Evolutionary conservation across 2,329 filamentous ascomycete genomes (phyloP).

Genomic region (Trichophyton mentagrophytes): DNA sequence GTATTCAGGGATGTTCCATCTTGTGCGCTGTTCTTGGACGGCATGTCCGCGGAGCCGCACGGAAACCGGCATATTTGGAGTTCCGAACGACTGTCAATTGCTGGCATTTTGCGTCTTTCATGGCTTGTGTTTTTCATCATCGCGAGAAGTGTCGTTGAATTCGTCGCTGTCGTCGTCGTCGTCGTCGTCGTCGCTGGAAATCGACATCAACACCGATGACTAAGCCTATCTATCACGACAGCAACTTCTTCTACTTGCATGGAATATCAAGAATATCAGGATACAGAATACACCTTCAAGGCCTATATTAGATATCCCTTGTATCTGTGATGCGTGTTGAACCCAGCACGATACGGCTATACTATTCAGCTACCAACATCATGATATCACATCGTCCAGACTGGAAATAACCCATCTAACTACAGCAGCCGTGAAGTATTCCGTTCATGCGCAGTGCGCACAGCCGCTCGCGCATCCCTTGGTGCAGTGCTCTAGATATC

Average conservation of each 20-base stretch:
- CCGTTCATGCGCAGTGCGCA: not conserved
- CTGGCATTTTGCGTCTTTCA: no score
- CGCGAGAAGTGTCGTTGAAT: no score
- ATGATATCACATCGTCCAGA: not conserved
- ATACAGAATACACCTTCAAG: not conserved
- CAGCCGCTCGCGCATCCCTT: not conserved
- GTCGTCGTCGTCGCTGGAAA: no score
- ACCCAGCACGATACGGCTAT: not conserved
- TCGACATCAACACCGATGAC: not conserved
- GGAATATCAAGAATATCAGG: not conserved
- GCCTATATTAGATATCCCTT: not conserved
- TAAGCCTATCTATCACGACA: not conserved
- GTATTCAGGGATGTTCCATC: no score
- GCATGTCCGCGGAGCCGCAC: no score
- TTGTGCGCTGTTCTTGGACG: no score
- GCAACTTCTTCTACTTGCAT: not conserved
- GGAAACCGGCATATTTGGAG: no score
- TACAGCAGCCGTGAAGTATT: no score
- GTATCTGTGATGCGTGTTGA: not conserved
- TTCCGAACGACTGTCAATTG: no score
- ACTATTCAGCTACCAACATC: not conserved
- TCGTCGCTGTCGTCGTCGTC: no score
- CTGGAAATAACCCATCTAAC: no score
- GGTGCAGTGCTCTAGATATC: not conserved
- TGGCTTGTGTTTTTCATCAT: no score